A percentile compares a stretch with the other conserved stretches of the same genome.
Conservation (phyloP, 176 grass and related monocot species). For the Aegilops tauschii region DNA sequence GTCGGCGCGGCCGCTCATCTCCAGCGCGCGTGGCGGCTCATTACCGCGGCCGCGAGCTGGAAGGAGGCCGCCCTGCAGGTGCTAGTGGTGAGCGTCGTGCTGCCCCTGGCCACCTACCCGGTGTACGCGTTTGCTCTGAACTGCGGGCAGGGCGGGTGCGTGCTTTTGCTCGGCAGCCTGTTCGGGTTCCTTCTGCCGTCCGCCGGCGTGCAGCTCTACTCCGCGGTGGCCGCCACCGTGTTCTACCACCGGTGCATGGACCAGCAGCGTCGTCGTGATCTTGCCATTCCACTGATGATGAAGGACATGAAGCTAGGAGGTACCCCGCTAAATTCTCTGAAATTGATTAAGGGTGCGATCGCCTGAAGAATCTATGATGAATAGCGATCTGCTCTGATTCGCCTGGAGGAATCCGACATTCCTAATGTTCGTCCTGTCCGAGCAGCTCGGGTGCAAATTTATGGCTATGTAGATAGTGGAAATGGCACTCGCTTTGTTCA, state of each 20-base stretch:
- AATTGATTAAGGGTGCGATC: not conserved
- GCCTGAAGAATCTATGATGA: too few species aligned
- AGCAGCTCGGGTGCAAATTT: too few species aligned
- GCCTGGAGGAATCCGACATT: too few species aligned
- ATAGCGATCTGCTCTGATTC: too few species aligned
- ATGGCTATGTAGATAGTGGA: too few species aligned
- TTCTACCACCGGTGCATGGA: constrained; percentile 19
- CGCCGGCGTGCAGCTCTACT: constrained; percentile 17
- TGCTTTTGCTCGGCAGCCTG: not conserved
- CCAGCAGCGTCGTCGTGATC: not conserved
- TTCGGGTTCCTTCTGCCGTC: not conserved
- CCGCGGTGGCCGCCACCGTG: constrained; percentile 1
- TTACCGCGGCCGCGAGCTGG: constrained; percentile 10
- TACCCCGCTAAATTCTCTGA: not conserved
- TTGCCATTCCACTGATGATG: not conserved
- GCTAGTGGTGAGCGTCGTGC: not conserved
- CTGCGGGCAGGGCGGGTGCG: not conserved
- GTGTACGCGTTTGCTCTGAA: not conserved
- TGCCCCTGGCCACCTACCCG: not conserved
- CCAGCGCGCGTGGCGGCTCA: not conserved
- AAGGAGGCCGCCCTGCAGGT: not conserved
- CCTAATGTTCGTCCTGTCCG: too few species aligned
- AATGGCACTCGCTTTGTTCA: too few species aligned
- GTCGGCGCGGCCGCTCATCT: not conserved
- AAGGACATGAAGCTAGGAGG: not conserved